Evolutionary conservation across 2,329 filamentous ascomycete species (phyloP), one percentile per base, ranked within the genome.

Genomic region (Alternaria brassicae): DNA sequence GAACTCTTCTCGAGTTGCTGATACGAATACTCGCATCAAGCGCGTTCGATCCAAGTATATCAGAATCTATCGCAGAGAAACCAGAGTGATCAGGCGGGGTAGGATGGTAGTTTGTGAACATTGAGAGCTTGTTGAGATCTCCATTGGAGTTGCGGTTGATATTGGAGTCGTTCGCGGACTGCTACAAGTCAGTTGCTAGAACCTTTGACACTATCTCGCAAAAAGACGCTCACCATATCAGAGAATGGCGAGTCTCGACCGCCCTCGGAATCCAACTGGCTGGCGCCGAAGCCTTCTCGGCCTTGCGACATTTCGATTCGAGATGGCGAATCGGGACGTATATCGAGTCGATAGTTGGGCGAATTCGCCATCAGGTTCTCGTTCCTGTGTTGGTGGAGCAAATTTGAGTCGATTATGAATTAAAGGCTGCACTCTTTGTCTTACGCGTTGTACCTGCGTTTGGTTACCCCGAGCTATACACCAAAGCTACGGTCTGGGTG

Each of bases 381-480:
- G 32, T 36, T 13, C 15, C n/a, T 36, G 6, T n/a, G n/a, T 17
- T 17, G 27, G 6, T 6, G n/a, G 10, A 13, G n/a, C 19, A 25
- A 21, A 9, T 7, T 4, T 39, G 17, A 1, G 1, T n/a, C 17
- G 6, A 9, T 17, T 10, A 1, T 10, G 8, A 19, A 10, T 3
- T 19, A 39, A 4, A 19, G 4, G 5, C 6, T 39, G n/a, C n/a
- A 39, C 1, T 2, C 8, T 19, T 39, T 12, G 17, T 4, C 15
- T 2, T 19, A 19, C 17, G 36, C 36, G 36, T 12, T 39, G 17
- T 19, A 25, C 62, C 58, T 3, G 52, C 47, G 30, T 62, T 57
- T 8, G 54, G 59, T 6, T 63, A 59, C 23, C 68, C 60, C 8
- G 68, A 21, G 9, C 62, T 67, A 3, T 77, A 70, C 48, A 67